Conservation (phyloP, 345 rosid genomes). For the Bruguiera sexangula region DNA sequence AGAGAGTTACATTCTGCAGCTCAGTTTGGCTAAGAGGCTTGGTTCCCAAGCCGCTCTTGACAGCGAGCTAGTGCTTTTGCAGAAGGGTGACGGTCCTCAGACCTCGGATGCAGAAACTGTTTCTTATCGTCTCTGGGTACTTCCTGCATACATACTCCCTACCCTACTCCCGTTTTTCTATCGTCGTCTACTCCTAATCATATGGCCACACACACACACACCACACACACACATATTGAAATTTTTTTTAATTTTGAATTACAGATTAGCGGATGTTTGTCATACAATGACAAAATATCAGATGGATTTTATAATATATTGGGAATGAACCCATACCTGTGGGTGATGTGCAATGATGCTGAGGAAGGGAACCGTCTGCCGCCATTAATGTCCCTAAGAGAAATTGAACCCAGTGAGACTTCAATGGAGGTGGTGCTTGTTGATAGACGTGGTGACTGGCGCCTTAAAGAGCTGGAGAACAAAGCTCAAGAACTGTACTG, state of each 20-base stretch:
- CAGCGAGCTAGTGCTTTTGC: conserved; percentile 38
- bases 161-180: background rate
- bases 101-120: conserved; percentile 50
- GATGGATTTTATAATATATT: conserved; percentile 91
- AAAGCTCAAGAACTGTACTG: conserved; percentile 77
- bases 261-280: conserved; percentile 89
- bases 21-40: conserved; percentile 70
- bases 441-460: conserved; percentile 66
- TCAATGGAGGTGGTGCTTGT: conserved; percentile 86
- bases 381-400: conserved; percentile 61
- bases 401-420: conserved; percentile 60
- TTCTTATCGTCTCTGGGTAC: conserved; percentile 90
- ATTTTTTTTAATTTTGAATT: background rate
- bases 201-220: background rate
- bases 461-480: conserved; percentile 75
- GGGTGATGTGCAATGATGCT: conserved; percentile 79
- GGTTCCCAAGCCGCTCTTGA: conserved; percentile 57
- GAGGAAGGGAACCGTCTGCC: conserved; percentile 71
- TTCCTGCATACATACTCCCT: background rate
- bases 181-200: background rate
- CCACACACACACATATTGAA: no score
- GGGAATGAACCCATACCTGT: conserved; percentile 93
- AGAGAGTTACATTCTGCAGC: conserved; percentile 72
- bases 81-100: conserved; percentile 30
- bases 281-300: conserved; percentile 74